A percentile compares a stretch with the other conserved stretches of the same genome.
Conservation (phyloP, 2,329 filamentous ascomycete species). For the Didymella pomorum region DNA sequence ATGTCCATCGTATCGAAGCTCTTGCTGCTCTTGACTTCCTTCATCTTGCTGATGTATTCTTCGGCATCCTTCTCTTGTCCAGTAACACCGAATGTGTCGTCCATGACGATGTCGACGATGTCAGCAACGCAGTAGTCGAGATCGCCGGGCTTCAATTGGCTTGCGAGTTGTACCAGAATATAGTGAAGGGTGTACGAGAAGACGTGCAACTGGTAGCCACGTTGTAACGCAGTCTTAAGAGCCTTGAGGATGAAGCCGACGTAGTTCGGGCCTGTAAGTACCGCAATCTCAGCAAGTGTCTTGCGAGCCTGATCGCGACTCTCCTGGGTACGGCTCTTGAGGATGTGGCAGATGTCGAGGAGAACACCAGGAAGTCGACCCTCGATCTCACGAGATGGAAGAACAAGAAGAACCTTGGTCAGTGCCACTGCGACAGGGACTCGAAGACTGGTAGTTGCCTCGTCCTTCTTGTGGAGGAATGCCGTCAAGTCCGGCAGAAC, state of each 20-base stretch:
- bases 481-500: constrained; percentile 82
- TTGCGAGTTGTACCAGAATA: constrained; percentile 78
- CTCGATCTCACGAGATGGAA: constrained; percentile 76
- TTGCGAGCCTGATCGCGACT: constrained; percentile 90
- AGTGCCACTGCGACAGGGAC: constrained; percentile 89
- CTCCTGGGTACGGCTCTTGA: constrained; percentile 87
- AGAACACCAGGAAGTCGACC: constrained; percentile 81
- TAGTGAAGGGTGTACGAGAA: constrained; percentile 95
- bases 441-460: constrained; percentile 90
- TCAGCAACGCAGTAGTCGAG: constrained; percentile 85
- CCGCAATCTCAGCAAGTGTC: constrained; percentile 83
- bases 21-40: constrained; percentile 97
- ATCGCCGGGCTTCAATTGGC: constrained; percentile 79
- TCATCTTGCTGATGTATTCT: constrained; percentile 93
- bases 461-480: constrained; percentile 93
- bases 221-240: constrained; percentile 79
- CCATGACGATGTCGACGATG: constrained; percentile 88
- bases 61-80: constrained; percentile 98
- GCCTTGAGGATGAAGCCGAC: constrained; percentile 95
- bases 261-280: constrained; percentile 80
- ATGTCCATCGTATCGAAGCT: constrained; percentile 98
- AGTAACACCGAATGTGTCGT: constrained; percentile 91
- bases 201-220: constrained; percentile 93
- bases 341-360: constrained; percentile 90
- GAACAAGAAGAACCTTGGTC: constrained; percentile 83